phyloP scores from a whole-genome alignment of 129 eudicot species.

The Saussurea involucrata region DNA sequence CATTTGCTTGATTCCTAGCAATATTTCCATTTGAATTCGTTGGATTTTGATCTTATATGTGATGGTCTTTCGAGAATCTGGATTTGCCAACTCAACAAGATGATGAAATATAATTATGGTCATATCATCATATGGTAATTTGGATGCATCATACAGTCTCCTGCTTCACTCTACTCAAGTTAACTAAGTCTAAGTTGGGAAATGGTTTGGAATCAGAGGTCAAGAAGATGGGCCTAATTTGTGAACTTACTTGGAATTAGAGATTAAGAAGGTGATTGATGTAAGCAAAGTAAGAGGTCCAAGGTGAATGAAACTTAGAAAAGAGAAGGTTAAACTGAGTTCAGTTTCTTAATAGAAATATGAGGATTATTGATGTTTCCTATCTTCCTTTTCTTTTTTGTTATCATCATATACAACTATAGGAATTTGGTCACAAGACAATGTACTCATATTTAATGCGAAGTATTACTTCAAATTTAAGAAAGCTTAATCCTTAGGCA shows the following conservation, averaged over 20 bases:
- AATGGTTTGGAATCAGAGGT: too few relatives aligned
- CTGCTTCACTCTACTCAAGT: too few relatives aligned
- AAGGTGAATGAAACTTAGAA: too few relatives aligned
- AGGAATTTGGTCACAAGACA: too few relatives aligned
- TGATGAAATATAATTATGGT: neutral
- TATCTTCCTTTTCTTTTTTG: neutral
- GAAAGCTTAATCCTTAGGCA: conserved; percentile 48
- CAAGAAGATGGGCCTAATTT: too few relatives aligned
- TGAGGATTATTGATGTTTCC: neutral
- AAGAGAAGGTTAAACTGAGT: neutral
- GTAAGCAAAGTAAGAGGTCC: neutral
- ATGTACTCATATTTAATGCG: neutral
- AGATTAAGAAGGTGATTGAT: neutral
- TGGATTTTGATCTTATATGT: neutral
- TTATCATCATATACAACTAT: too few relatives aligned
- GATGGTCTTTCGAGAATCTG: neutral
- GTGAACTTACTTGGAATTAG: too few relatives aligned
- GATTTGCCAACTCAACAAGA: neutral
- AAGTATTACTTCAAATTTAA: conserved; percentile 10
- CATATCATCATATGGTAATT: neutral
- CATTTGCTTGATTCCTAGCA: neutral
- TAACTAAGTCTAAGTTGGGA: too few relatives aligned
- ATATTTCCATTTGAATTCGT: too few relatives aligned
- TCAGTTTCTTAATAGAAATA: neutral
- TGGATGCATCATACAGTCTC: too few relatives aligned